Evolutionary conservation across 2,329 filamentous ascomycete species (phyloP), one percentile per base, ranked within the genome.

Genomic region (Ampelomyces quisqualis): DNA sequence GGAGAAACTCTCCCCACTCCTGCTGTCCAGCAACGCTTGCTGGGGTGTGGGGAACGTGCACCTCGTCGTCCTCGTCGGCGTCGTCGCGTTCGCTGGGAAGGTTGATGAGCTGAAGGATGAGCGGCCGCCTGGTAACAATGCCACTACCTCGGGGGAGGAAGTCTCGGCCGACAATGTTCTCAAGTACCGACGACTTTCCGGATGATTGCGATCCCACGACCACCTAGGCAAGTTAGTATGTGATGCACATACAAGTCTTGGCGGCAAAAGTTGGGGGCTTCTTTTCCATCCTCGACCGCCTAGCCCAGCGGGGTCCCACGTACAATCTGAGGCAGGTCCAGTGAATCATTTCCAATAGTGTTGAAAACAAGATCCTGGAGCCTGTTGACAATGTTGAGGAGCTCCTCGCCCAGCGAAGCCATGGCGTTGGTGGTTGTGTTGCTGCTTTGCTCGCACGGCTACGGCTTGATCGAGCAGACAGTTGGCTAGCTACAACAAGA

Each of bases 291-390:
- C 23, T 19, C 35, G 43, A 41, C 37, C 31, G 41, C 32, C 33
- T 44, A 31, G 48, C 40, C 44, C 31, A 34, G 34, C 34, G 43
- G 52, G 51, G 75, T 32, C 83, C 66, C 81, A 95, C 93, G 76
- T 84, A 96, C 93, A 79, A 98, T 98, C 75, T 98, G 93, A 44
- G 93, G 93, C 43, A 98, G 77, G 73, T 98, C 93, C 47, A 98
- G 80, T 38, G 91, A 97, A 72, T 98, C 93, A 76, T 90, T 97
- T 72, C 93, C 93, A 71, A 98, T 98, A 57, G 93, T 98, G 75
- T 98, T 98, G 78, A 98, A 98, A 65, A 98, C 93, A 65, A 98
- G 75, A 72, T 97, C 93, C 73, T 98, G 93, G 64, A 98, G 79
- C 78, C 95, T 95, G 78, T 98, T 98, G 75, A 98, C 93, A 53